A percentile compares a stretch with the other conserved stretches of the same genome.
phyloP scores from a whole-genome alignment of 768 basidiomycete genomes.

The Lentinula sp. region DNA sequence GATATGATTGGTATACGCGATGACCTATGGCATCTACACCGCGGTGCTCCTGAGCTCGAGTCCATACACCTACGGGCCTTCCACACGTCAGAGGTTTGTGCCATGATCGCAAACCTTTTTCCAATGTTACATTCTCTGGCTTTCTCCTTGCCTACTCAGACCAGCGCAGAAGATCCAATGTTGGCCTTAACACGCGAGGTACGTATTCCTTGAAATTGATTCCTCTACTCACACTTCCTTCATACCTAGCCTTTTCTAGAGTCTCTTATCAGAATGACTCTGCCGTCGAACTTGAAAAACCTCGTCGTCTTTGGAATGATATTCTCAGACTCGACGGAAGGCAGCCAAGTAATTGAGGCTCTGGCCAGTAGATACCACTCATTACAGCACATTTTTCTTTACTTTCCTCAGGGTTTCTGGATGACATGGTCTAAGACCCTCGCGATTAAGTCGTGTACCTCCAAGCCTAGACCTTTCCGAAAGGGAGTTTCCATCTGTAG shows the following conservation, averaged over 20 bases:
- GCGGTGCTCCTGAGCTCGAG: constrained; percentile 6
- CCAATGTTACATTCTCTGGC: constrained; percentile 8
- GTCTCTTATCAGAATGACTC: constrained; percentile 9
- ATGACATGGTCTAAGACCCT: constrained; percentile 10
- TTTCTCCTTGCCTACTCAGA: constrained; percentile 9
- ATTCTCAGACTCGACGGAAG: constrained; percentile 9
- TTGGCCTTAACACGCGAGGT: constrained; percentile 10
- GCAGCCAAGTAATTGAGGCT: constrained; percentile 7
- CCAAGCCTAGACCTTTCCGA: background rate
- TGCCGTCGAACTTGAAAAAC: constrained; percentile 6
- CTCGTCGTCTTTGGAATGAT: constrained; percentile 11
- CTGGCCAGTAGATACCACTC: constrained; percentile 7
- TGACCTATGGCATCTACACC: constrained; percentile 7
- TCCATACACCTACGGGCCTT: constrained; percentile 10
- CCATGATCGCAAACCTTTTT: constrained; percentile 6
- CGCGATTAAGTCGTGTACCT: background rate
- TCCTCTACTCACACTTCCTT: background rate
- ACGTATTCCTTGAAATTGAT: background rate
- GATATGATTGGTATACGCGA: constrained; percentile 9
- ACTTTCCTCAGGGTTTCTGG: constrained; percentile 10
- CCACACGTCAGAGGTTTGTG: constrained; percentile 9
- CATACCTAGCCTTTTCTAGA: constrained; percentile 7
- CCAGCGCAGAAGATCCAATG: constrained; percentile 10
- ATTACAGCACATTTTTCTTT: constrained; percentile 9
- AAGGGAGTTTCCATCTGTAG: background rate